A percentile compares a stretch with the other conserved stretches of the same genome.
Conservation (phyloP, 1,139 yeast species). For the Yamadazyma oceani region DNA sequence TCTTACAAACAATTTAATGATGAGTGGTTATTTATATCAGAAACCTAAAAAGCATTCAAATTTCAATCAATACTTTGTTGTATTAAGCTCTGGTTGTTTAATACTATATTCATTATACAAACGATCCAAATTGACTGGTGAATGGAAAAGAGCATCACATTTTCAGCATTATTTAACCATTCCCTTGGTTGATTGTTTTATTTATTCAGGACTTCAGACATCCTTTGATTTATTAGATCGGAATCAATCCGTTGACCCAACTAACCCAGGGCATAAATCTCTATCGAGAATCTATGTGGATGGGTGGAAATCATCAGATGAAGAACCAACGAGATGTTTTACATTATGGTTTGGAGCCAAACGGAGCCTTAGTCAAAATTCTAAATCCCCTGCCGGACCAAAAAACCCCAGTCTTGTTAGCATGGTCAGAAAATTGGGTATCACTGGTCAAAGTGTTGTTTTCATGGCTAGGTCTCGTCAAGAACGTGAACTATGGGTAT, state of each 20-base stretch:
- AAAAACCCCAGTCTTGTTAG: constrained; percentile 44
- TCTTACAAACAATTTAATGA: constrained; percentile 57
- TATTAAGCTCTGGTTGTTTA: constrained; percentile 70
- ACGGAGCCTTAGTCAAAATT: constrained; percentile 38
- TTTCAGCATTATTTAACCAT: constrained; percentile 55
- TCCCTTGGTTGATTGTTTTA: constrained; percentile 65
- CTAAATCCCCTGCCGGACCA: constrained; percentile 34
- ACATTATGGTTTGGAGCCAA: constrained; percentile 82
- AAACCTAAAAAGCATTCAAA: constrained; percentile 69
- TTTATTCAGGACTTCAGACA: constrained; percentile 70
- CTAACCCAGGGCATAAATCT: constrained; percentile 56
- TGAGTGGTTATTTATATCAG: constrained; percentile 64
- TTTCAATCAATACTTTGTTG: constrained; percentile 59
- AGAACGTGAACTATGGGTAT: constrained; percentile 84
- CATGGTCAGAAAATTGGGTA: constrained; percentile 57
- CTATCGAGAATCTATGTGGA: constrained; percentile 75
- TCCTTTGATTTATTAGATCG: constrained; percentile 55
- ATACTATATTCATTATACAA: constrained; percentile 49
- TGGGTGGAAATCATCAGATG: constrained; percentile 84
- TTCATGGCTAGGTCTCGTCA: constrained; percentile 82
- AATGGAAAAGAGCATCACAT: constrained; percentile 41
- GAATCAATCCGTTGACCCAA: constrained; percentile 28
- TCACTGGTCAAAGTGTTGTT: constrained; percentile 65
- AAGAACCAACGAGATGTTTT: constrained; percentile 69
- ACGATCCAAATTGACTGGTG: constrained; percentile 47